Evolutionary conservation across 371 early-diverging fungal species (phyloP), one percentile per base, ranked within the genome.

Genomic region (Apophysomyces variabilis): DNA sequence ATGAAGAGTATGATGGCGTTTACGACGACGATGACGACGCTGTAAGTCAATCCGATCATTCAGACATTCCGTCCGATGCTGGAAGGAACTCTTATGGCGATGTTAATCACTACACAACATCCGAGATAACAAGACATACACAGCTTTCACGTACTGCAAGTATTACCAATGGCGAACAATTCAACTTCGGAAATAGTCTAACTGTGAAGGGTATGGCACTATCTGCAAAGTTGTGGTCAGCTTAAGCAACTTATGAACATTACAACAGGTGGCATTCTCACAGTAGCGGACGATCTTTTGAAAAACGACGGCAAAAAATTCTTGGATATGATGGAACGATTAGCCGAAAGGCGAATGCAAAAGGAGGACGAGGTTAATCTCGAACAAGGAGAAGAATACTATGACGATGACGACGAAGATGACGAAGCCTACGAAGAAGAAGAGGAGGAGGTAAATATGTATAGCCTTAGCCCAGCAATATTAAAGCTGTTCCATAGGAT

Each of bases 241-340:
- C 58, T 21, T 38, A 16, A 62, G 56, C 57, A 64, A 46, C 44
- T 32, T 54, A 36, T 38, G 5, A 60, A 7, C 50, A 9, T 54
- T 21, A 12, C 58, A 26, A 18, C 65, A 87, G 93, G 91, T 18
- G 92, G 92, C 38, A 89, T 92, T 45, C 83, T 96, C 58, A 94
- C 95, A 3, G 94, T 95, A 12, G 94, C 95, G 1, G 95, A 95
- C 65, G 96, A 96, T 74, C 86, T 95, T 50, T 85, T 96, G 38
- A 93, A 95, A 57, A 94, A 94, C 58, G 95, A 96, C 69, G 94
- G 97, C 32, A 90, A 89, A 69, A 95, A 94, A 75, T 95, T 96
- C 67, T 77, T 96, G 44, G 95, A 95, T 64, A 90, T 96, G 84
- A 95, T 96, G 96, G 96, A 96, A 70, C 88, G 90, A n/a, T 79